Evolutionary conservation across 306 rosid species (phyloP), one percentile per base, ranked within the genome.

Genomic region (Heteromeles arbutifolia): DNA sequence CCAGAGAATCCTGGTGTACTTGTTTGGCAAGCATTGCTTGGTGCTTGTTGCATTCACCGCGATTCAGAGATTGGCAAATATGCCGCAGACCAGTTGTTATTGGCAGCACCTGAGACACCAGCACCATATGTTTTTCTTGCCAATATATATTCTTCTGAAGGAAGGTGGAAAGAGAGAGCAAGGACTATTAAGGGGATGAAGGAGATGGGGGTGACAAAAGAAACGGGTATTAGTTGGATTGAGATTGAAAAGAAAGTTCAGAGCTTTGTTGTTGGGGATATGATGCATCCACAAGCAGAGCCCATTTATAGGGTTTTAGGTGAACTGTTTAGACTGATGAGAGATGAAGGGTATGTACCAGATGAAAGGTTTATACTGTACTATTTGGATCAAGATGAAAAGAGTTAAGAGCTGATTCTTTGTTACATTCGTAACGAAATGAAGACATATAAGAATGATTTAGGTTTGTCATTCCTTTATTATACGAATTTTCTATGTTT

Each of bases 11-110:
- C 87, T 5, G 87, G 93, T 50, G 68, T 86, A 29, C 82, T 78
- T 65, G 87, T 94, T 82, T 94, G 98, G 97, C 97, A 94, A 83
- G 90, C 96, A 67, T 81, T 94, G 86, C 89, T 94, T 64, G 98
- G 98, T 57, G 98, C 98, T 79, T 90, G 95, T 83, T 73, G 93
- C 84, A 79, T 90, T 54, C 90, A 86, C 59, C 83, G 91, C 52
- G 90, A 91, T 81, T 90, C 93, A 1, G 85, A 94, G 80, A 84
- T 69, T 67, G 93, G 97, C 17, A 87, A 87, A 79, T 90, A 85
- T 77, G 97, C 96, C 15, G 94, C 96, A 4, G 86, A 88, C 70
- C 57, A 86, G 82, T 83, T 91, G 82, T 63, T 82, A 81, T 76
- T 58, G 26, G 91, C 85, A 10, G 45, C 86, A 44, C 97, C 98